Evolutionary conservation across 1,284 basidiomycete species (phyloP).

Genomic region (Naganishia sp.): DNA sequence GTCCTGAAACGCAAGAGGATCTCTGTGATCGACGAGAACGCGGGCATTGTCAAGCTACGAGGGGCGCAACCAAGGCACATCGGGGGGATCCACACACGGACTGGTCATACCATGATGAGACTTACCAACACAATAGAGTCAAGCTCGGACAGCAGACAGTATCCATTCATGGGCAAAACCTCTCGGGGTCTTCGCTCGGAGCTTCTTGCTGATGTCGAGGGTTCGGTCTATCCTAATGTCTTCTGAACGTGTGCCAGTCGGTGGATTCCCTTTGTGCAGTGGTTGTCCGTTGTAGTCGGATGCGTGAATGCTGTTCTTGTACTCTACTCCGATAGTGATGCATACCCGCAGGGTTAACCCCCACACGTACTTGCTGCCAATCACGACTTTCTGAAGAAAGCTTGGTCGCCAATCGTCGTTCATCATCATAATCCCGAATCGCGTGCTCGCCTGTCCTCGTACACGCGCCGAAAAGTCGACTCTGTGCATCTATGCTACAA

Average conservation of each 20-base stretch:
- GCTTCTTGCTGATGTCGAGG: slow-evolving; percentile 32
- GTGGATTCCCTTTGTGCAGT: slow-evolving; percentile 6
- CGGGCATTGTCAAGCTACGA: too few species aligned
- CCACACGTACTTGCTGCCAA: not conserved
- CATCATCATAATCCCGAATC: too few species aligned
- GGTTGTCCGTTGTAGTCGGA: not conserved
- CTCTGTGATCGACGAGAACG: too few species aligned
- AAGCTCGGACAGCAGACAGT: slow-evolving; percentile 45
- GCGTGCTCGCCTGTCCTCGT: too few species aligned
- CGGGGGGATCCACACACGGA: not conserved
- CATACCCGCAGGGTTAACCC: too few species aligned
- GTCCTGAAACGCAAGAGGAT: too few species aligned
- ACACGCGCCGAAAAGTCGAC: too few species aligned
- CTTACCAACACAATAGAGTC: slow-evolving; percentile 54
- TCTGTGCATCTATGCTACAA: too few species aligned
- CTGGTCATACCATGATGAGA: slow-evolving; percentile 44
- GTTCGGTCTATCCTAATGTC: slow-evolving; percentile 28
- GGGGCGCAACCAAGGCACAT: too few species aligned
- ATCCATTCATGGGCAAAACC: slow-evolving; percentile 23
- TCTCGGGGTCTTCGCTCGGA: slow-evolving; percentile 10
- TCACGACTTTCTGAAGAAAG: not conserved
- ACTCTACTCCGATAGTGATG: too few species aligned
- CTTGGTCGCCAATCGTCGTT: too few species aligned
- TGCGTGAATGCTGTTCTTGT: too few species aligned
- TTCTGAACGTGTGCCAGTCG: slow-evolving; percentile 20